Evolutionary conservation across 805 yeast species (phyloP).

Genomic region (Candida cerambycidarum): DNA sequence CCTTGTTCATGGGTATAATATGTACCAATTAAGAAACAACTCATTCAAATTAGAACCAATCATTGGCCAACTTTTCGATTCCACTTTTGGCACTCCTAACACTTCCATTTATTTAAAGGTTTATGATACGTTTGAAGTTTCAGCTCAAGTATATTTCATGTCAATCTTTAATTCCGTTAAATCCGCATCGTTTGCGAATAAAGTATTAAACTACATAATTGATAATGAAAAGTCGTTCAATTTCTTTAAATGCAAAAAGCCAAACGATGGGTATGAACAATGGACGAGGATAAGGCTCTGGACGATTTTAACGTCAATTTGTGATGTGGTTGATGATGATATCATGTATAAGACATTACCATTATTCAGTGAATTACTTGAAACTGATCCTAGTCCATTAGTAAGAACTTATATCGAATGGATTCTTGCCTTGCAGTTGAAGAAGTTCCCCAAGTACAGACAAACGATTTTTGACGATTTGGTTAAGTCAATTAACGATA

Average conservation of each 20-base stretch:
- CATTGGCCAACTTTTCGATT: constrained; percentile 54
- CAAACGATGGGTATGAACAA: constrained; percentile 72
- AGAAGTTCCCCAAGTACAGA: constrained; percentile 20
- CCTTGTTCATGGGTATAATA: constrained; percentile 44
- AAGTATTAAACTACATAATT: constrained; percentile 37
- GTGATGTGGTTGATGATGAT: constrained; percentile 14
- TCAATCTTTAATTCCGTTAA: constrained; percentile 42
- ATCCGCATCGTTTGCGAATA: constrained; percentile 25
- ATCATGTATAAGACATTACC: constrained; percentile 21
- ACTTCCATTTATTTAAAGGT: constrained; percentile 39
- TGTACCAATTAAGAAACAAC: constrained; percentile 55
- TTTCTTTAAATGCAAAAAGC: constrained; percentile 49
- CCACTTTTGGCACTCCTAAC: constrained; percentile 29
- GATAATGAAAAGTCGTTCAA: constrained; percentile 37
- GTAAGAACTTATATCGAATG: constrained; percentile 79
- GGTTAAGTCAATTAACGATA: constrained; percentile 11
- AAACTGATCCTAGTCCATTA: constrained; percentile 72
- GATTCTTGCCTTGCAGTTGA: constrained; percentile 54
- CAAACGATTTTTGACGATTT: constrained; percentile 18
- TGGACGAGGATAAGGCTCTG: constrained; percentile 57
- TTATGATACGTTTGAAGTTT: constrained; percentile 60
- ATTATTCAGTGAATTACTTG: constrained; percentile 35
- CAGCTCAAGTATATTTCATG: constrained; percentile 51
- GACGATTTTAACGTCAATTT: constrained; percentile 42
- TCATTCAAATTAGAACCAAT: constrained; percentile 60